Conservation (phyloP, 768 basidiomycete genomes). For the Suillus occidentalis region DNA sequence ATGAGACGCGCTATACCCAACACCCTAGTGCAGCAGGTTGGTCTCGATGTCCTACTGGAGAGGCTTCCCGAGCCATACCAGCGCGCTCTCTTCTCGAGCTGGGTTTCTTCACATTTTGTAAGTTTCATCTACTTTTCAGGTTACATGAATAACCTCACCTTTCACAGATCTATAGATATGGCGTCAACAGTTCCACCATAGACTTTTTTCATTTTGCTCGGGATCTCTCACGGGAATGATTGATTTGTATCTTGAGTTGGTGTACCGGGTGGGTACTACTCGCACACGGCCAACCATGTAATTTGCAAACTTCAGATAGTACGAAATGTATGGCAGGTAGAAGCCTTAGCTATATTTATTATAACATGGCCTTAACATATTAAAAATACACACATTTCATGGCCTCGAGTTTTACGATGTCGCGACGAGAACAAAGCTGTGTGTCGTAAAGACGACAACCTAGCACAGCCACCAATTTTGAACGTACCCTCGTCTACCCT, state of each 20-base stretch:
- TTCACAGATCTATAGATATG: constrained; percentile 84
- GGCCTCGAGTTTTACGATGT: no score
- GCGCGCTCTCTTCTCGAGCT: constrained; percentile 86
- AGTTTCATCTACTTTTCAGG: constrained; percentile 32
- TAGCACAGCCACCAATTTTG: no score
- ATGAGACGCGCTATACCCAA: constrained; percentile 82
- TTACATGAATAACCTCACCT: background rate
- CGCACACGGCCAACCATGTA: no score
- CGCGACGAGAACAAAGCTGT: no score
- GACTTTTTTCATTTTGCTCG: constrained; percentile 96
- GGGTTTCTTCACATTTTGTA: constrained; percentile 84
- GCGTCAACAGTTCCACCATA: constrained; percentile 85
- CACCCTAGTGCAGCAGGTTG: constrained; percentile 82
- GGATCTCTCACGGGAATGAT: constrained; percentile 46
- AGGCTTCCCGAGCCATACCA: constrained; percentile 84
- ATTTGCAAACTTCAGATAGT: no score
- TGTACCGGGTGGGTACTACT: background rate
- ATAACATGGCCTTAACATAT: no score
- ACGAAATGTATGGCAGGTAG: no score
- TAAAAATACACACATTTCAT: no score
- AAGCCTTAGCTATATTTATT: no score
- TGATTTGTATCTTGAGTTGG: constrained; percentile 22
- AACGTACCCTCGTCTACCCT: no score
- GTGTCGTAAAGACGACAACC: no score
- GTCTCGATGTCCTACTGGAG: constrained; percentile 74